These are phyloP conservation scores for Corylus heterophylla DNA, from an alignment of 306 rosid genomes.

Conservation along the genomic window DNA sequence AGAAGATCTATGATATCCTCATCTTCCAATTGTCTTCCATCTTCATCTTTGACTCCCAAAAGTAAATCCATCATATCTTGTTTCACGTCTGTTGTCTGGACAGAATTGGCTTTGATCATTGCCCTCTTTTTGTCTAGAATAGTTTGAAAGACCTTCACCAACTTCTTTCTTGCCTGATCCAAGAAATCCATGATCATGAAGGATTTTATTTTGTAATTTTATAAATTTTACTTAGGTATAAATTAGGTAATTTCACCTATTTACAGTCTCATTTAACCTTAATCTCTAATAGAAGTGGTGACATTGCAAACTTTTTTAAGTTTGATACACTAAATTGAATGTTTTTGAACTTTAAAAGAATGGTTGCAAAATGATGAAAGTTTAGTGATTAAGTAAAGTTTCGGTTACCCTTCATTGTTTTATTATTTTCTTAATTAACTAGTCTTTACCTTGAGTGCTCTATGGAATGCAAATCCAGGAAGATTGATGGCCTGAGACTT, in stretches of 20 bases:
- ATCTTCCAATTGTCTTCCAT: constrained; percentile 42
- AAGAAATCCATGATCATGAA: background rate
- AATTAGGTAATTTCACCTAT: too few relatives aligned
- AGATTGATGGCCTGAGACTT: constrained; percentile 1
- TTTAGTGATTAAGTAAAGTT: too few relatives aligned
- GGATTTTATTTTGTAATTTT: too few relatives aligned
- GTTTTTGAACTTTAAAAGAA: too few relatives aligned
- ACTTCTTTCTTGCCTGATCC: constrained; percentile 28
- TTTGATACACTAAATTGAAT: too few relatives aligned
- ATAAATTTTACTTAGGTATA: too few relatives aligned
- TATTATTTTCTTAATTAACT: too few relatives aligned
- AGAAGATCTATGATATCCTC: constrained; percentile 45
- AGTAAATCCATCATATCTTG: constrained; percentile 46
- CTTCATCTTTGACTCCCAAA: constrained; percentile 39
- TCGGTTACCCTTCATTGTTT: too few relatives aligned
- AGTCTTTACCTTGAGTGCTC: constrained; percentile 34
- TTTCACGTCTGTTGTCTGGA: constrained; percentile 1
- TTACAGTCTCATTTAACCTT: too few relatives aligned
- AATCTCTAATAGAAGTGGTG: too few relatives aligned
- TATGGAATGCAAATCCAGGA: constrained; percentile 38
- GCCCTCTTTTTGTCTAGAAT: constrained; percentile 21
- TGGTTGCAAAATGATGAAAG: too few relatives aligned
- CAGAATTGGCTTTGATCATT: background rate
- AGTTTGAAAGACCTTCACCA: constrained; percentile 5
- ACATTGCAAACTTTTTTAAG: too few relatives aligned